Percentiles rank a stretch among this genome's conserved stretches.
phyloP scores from a whole-genome alignment of 106 monocot genomes.

The Allium cepa region DNA sequence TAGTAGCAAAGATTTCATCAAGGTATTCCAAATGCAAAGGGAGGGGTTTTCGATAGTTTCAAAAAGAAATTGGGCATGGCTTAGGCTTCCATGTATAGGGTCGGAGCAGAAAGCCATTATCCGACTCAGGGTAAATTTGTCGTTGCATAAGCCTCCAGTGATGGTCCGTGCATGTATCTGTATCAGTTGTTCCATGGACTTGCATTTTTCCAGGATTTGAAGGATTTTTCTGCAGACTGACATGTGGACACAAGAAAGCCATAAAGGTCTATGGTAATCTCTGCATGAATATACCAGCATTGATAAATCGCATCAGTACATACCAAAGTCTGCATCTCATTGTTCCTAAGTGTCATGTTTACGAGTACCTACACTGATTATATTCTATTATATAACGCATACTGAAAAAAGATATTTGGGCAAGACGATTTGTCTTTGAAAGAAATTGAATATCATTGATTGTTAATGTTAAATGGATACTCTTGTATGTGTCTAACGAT shows the following conservation, averaged over 20 bases:
- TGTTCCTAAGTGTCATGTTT: no score
- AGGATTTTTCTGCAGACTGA: conserved; percentile 12
- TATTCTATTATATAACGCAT: no score
- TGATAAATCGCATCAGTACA: no score
- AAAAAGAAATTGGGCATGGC: conserved; percentile 23
- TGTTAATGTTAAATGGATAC: no score
- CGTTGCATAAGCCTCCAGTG: conserved; percentile 19
- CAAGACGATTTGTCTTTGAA: no score
- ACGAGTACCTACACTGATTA: no score
- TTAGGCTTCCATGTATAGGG: conserved; percentile 17
- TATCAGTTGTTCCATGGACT: conserved; percentile 29
- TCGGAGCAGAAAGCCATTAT: conserved; percentile 30
- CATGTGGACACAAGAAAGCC: not conserved
- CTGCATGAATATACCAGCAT: no score
- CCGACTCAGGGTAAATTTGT: conserved; percentile 22
- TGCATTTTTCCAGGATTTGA: conserved; percentile 21
- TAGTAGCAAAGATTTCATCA: conserved; percentile 28
- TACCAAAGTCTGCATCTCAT: no score
- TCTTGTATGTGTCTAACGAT: no score
- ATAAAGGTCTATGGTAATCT: no score
- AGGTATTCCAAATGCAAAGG: conserved; percentile 37
- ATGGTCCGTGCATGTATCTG: conserved; percentile 32
- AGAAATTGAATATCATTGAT: no score
- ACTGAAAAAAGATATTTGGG: no score
- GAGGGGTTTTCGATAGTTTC: conserved; percentile 9